Conservation (phyloP, 1,139 yeast genomes). For the Candida sp. region DNA sequence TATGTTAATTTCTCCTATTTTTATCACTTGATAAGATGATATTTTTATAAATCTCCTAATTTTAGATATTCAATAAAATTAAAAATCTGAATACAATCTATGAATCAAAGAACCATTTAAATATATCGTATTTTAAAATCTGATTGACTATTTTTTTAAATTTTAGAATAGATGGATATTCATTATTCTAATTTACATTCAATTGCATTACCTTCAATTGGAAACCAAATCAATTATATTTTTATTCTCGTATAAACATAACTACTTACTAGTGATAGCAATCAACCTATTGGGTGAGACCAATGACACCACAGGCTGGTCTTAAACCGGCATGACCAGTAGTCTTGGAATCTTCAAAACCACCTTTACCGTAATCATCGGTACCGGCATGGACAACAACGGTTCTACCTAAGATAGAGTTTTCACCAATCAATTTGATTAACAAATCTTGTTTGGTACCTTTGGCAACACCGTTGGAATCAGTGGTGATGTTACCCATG, state of each 20-base stretch:
- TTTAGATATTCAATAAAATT: too few relatives aligned
- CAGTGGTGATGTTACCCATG: constrained; percentile 90
- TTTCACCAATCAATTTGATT: constrained; percentile 77
- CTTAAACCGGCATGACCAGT: constrained; percentile 99
- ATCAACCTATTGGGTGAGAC: constrained; percentile 48
- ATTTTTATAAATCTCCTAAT: too few relatives aligned
- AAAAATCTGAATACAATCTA: too few relatives aligned
- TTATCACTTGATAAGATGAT: too few relatives aligned
- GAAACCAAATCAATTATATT: background rate
- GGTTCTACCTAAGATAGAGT: constrained; percentile 91
- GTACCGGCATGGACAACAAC: constrained; percentile 94
- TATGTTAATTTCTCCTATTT: too few relatives aligned
- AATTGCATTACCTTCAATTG: background rate
- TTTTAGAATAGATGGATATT: too few relatives aligned
- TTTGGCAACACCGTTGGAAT: constrained; percentile 83
- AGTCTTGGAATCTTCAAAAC: constrained; percentile 87
- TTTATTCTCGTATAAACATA: background rate
- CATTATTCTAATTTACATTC: too few relatives aligned
- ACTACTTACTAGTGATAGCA: background rate
- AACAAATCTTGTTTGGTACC: constrained; percentile 78
- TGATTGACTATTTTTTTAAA: too few relatives aligned
- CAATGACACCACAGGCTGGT: constrained; percentile 99
- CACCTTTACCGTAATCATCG: constrained; percentile 98
- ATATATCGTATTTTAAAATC: too few relatives aligned
- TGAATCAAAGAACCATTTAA: too few relatives aligned